Evolutionary conservation across 2,329 filamentous ascomycete genomes (phyloP), one percentile per base, ranked within the genome.

Genomic region (Fusarium secorum): DNA sequence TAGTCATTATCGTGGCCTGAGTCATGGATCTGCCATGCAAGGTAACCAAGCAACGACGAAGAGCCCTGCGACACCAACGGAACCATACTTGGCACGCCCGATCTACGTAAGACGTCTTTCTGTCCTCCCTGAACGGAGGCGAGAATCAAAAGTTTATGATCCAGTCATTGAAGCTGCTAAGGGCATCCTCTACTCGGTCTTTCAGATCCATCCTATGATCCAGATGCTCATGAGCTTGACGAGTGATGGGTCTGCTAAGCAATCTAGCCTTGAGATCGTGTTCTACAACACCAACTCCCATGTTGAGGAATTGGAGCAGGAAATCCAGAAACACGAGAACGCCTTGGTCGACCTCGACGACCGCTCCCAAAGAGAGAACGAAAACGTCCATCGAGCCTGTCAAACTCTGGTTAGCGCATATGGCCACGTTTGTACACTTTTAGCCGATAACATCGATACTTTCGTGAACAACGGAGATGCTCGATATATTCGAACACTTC

Each of bases 11-110:
- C 86, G 89, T 54, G 89, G 89, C 18, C 81, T 91, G 39, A 91
- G 89, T 69, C 89, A 91, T 70, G 89, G 89, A n/a, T 91, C 89
- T 33, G 90, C 89, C 11, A 90, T 91, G 87, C 87, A 88, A 66
- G 86, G 85, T 24, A 82, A 81, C 38, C 79, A 82, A n/a, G 75
- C 78, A 41, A 73, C 74, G 4, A 79, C 77, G 32, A 84, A 85
- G 68, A 90, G 87, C 71, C 88, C 89, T n/a, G 83, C 83, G 30
- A 90, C 88, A 63, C 88, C 88, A 17, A 86, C 86, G 32, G 89
- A 91, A 46, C 83, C 86, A 4, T 83, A 84, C 32, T 81, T 87
- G 18, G 85, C 88, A 70, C 86, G 88, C 26, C 88, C 89, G 7
- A 85, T 89, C 59, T 91, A 91, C 71, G 88, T 91, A 28, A 85